Evolutionary conservation across 192 early-diverging fungal species (phyloP).

Genomic region (Cetraspora pellucida): DNA sequence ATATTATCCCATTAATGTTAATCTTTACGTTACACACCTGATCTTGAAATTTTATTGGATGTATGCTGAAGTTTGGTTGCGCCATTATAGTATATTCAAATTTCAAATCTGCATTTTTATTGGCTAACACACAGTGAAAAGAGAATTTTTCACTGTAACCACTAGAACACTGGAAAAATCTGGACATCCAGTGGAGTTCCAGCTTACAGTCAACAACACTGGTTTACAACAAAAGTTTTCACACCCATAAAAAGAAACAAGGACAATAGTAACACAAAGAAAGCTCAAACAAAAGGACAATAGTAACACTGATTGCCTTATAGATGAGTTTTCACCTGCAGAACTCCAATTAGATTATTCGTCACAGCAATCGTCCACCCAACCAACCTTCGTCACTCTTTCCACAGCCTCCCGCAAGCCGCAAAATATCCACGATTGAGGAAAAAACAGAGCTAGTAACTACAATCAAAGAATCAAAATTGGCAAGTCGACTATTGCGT

Average conservation of each 20-base stretch:
- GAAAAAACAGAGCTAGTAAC: neutral
- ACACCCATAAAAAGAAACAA: neutral
- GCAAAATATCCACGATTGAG: constrained; percentile 10
- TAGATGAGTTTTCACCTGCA: constrained; percentile 12
- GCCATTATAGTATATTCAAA: too few relatives aligned
- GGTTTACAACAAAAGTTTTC: too few relatives aligned
- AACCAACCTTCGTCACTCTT: constrained; percentile 18
- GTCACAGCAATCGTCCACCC: constrained; percentile 14
- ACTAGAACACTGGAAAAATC: too few relatives aligned
- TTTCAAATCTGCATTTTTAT: too few relatives aligned
- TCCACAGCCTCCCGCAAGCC: neutral
- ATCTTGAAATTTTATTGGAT: too few relatives aligned
- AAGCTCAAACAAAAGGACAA: constrained; percentile 22
- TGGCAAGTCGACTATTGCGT: constrained; percentile 6
- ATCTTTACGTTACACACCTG: too few relatives aligned
- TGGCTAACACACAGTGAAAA: too few relatives aligned
- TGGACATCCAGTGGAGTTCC: too few relatives aligned
- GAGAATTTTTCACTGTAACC: too few relatives aligned
- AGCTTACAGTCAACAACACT: too few relatives aligned
- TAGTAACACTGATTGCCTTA: constrained; percentile 25
- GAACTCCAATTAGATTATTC: neutral
- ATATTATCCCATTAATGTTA: too few relatives aligned
- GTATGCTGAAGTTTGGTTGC: too few relatives aligned
- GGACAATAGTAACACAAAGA: constrained; percentile 33
- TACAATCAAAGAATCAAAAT: constrained; percentile 9